A percentile compares a stretch with the other conserved stretches of the same genome.
Conservation (phyloP, 2,329 filamentous ascomycete species). For the Penicillium sp. region DNA sequence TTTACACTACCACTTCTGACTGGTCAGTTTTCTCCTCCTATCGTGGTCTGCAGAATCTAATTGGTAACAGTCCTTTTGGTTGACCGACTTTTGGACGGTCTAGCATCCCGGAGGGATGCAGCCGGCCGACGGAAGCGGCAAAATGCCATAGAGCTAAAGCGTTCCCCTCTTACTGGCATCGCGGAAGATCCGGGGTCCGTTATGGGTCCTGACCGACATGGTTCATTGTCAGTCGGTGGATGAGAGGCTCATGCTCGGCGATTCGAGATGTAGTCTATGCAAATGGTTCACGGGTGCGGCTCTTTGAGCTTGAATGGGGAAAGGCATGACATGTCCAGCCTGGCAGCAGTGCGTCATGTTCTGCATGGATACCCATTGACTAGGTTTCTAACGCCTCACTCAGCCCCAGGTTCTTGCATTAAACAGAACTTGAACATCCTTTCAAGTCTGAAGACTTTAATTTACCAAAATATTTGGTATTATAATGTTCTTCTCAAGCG, state of each 20-base stretch:
- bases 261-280: not conserved
- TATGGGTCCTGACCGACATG: not conserved
- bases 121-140: constrained; percentile 26
- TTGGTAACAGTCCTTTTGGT: constrained; percentile 28
- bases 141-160: constrained; percentile 19
- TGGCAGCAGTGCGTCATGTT: not conserved
- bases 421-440: not conserved
- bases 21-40: constrained; percentile 22
- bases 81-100: constrained; percentile 38
- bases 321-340: not conserved
- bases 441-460: not conserved
- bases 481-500: not conserved
- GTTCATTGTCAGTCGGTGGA: not conserved
- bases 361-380: not conserved
- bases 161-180: constrained; percentile 5
- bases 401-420: not conserved
- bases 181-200: not conserved
- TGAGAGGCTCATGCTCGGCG: not conserved
- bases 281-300: not conserved
- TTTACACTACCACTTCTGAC: constrained; percentile 33
- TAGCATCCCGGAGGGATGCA: constrained; percentile 22
- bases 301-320: not conserved
- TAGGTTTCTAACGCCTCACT: not conserved
- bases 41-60: constrained; percentile 12
- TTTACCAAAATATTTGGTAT: too few species aligned